These are phyloP conservation scores for Hebeloma cylindrosporum DNA, from an alignment of 768 basidiomycete species.

Conservation along the genomic window DNA sequence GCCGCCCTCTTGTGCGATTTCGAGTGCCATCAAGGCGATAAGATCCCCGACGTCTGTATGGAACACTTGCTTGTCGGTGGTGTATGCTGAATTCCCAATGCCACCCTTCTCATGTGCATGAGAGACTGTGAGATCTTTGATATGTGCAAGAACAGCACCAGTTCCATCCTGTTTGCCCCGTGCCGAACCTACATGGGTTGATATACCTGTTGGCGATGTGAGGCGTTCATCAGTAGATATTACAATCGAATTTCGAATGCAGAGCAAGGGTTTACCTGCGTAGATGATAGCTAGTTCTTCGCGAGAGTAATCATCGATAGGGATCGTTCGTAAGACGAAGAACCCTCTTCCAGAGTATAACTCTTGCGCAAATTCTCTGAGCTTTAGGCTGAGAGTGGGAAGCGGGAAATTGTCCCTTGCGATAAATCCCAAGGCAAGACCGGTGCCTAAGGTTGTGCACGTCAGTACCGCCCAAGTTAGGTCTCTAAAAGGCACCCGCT, in stretches of 20 bases:
- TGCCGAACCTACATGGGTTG: conserved; percentile 44
- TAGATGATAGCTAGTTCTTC: conserved; percentile 42
- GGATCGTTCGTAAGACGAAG: conserved; percentile 48
- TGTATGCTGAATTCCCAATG: conserved; percentile 46
- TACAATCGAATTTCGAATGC: background rate
- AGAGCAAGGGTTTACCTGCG: conserved; percentile 32
- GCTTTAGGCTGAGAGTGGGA: conserved; percentile 35
- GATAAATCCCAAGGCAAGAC: conserved; percentile 32
- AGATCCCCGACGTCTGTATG: conserved; percentile 49
- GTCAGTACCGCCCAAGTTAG: background rate
- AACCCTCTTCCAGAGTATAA: conserved; percentile 48
- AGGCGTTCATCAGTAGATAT: background rate
- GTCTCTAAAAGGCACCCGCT: conserved; percentile 20
- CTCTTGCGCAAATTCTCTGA: conserved; percentile 39
- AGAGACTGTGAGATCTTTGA: conserved; percentile 45
- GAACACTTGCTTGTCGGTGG: conserved; percentile 51
- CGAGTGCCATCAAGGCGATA: conserved; percentile 43
- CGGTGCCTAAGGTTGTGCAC: conserved; percentile 10
- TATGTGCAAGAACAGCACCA: conserved; percentile 44
- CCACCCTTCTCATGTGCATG: conserved; percentile 42
- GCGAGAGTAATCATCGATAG: conserved; percentile 41
- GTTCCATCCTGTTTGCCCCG: conserved; percentile 45
- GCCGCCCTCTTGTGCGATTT: conserved; percentile 44
- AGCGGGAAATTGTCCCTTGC: conserved; percentile 42
- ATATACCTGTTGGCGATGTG: conserved; percentile 36